Conservation (phyloP, 2,329 filamentous ascomycete genomes). For the Sclerotinia subarctica region DNA sequence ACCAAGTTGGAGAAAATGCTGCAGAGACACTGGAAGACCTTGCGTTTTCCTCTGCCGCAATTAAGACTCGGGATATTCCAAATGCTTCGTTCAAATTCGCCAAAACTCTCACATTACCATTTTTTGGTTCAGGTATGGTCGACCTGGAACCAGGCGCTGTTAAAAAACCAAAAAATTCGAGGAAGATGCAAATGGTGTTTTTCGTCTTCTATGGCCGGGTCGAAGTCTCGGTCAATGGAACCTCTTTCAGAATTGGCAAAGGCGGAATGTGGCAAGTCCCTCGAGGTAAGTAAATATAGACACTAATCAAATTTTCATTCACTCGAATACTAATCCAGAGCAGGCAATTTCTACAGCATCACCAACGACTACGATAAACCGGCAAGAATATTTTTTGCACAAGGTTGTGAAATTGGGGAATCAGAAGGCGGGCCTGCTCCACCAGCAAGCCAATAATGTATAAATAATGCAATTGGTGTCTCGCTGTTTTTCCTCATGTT, state of each 20-base stretch:
- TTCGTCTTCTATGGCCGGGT: slow-evolving; percentile 85
- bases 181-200: slow-evolving; percentile 97
- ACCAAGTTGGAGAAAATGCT: slow-evolving; percentile 51
- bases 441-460: slow-evolving; percentile 12
- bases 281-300: slow-evolving; percentile 63
- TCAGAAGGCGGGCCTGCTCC: slow-evolving; percentile 2
- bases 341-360: slow-evolving; percentile 93
- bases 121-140: slow-evolving; percentile 86
- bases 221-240: slow-evolving; percentile 71
- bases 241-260: slow-evolving; percentile 75
- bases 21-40: slow-evolving; percentile 56
- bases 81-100: slow-evolving; percentile 79
- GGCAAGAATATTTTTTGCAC: slow-evolving; percentile 86
- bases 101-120: slow-evolving; percentile 79
- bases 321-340: slow-evolving; percentile 22
- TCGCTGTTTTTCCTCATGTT: not conserved
- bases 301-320: not conserved
- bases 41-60: slow-evolving; percentile 47
- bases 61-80: slow-evolving; percentile 57
- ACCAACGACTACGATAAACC: slow-evolving; percentile 70
- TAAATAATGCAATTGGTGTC: slow-evolving; percentile 1
- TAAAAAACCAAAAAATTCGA: slow-evolving; percentile 87
- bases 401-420: slow-evolving; percentile 62
- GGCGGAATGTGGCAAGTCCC: slow-evolving; percentile 94
- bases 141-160: slow-evolving; percentile 79